These are phyloP conservation scores for Botrytis fabae DNA, from an alignment of 2,329 filamentous ascomycete species.

Conservation along the genomic window DNA sequence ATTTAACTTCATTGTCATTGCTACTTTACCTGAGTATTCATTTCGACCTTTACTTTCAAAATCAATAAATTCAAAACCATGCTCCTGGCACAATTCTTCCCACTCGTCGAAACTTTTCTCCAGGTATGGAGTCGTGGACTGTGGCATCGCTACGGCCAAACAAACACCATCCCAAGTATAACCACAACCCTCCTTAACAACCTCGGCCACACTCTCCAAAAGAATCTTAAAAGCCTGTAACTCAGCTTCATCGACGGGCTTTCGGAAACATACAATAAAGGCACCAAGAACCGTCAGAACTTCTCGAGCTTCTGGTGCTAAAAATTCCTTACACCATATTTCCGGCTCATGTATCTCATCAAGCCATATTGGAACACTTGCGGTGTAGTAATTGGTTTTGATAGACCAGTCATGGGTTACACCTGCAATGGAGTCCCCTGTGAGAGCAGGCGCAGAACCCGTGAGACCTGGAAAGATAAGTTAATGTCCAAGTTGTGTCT, in stretches of 20 bases:
- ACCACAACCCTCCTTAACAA: conserved; percentile 58
- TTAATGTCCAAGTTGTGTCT: conserved; percentile 12
- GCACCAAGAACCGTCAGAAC: conserved; percentile 62
- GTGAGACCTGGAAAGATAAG: conserved; percentile 50
- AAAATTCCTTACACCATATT: conserved; percentile 58
- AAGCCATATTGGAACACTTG: conserved; percentile 65
- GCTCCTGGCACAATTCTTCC: conserved; percentile 60
- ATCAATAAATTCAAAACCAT: conserved; percentile 64
- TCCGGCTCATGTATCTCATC: conserved; percentile 52
- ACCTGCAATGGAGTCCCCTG: conserved; percentile 50
- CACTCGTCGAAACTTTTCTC: conserved; percentile 53
- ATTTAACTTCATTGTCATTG: background rate
- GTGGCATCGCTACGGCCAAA: conserved; percentile 56
- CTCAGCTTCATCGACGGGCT: conserved; percentile 41
- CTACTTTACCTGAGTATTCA: conserved; percentile 57
- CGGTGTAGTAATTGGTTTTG: conserved; percentile 61
- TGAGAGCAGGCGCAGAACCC: conserved; percentile 45
- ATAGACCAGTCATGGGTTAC: conserved; percentile 57
- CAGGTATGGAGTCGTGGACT: conserved; percentile 35
- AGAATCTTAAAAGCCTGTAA: conserved; percentile 43
- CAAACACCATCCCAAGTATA: conserved; percentile 65
- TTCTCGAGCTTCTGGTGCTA: conserved; percentile 60
- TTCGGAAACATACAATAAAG: conserved; percentile 55
- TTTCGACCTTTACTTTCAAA: conserved; percentile 50
- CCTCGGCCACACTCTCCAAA: conserved; percentile 53